Evolutionary conservation across 2,329 filamentous ascomycete species (phyloP).

Genomic region (Pestalotiopsis sp.): DNA sequence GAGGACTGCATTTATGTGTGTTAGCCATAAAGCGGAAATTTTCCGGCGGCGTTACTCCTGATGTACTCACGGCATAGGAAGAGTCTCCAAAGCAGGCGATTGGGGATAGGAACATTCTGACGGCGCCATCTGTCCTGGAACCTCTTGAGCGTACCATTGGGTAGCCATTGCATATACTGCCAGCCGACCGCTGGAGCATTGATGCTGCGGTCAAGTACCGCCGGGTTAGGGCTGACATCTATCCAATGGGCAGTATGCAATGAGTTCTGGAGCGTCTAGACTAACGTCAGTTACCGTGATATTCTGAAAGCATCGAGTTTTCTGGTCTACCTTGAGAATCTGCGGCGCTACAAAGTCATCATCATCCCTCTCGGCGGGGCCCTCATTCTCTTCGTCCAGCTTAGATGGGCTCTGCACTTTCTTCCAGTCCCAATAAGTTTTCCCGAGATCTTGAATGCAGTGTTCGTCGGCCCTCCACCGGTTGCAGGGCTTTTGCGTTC

Average conservation of each 20-base stretch:
- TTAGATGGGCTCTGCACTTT: no score
- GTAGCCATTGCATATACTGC: not conserved
- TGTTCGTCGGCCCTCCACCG: not conserved
- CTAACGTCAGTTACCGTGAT: not conserved
- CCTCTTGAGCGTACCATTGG: not conserved
- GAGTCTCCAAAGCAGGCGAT: not conserved
- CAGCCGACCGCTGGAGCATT: no score
- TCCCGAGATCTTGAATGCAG: not conserved
- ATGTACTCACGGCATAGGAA: not conserved
- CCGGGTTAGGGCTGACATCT: not conserved
- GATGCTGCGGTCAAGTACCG: not conserved
- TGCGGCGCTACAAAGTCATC: no score
- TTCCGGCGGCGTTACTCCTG: not conserved
- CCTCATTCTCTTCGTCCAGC: no score
- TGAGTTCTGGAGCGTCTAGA: not conserved
- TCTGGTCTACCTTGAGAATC: no score
- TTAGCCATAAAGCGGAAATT: not conserved
- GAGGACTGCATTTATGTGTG: not conserved
- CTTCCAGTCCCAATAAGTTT: not conserved
- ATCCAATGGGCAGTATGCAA: not conserved
- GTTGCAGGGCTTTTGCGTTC: not conserved
- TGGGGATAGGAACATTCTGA: not conserved
- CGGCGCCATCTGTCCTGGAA: not conserved
- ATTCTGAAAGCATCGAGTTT: not conserved
- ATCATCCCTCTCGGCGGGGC: no score